Base-by-base conservation (phyloP, 768 basidiomycete genomes). In the Pulveroboletus sp. region DNA sequence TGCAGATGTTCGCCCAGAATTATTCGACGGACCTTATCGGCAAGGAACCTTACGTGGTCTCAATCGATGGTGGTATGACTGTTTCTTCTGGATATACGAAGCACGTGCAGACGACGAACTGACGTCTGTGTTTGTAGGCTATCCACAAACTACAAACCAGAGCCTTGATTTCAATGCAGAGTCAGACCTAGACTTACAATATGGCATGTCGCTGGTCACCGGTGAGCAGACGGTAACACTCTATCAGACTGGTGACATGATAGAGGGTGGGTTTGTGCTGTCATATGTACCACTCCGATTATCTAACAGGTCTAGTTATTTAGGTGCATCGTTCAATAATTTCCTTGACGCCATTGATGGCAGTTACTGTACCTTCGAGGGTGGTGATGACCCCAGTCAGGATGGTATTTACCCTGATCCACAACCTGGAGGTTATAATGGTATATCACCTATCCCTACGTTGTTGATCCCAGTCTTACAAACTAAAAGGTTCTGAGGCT, bases 261-360 rank as follows among this genome's bases (percentile, higher is more conserved):
- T 46, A 26, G 43, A 63, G 31, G 62, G 70, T 57, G 40, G 2
- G 55, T 47, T 26, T 37, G 27, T 38, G 44, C 8, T 43, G 8
- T 37, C 15, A 4, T 38, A 6, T n/a, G n/a, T 32, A 35, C n/a
- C 6, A 5, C 30, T 8, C n/a, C 2, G 1, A 18, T 11, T 5
- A 14, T 24, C 28, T 55, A 14, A 55, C 35, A 13, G 17, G 36
- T 30, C 18, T 38, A 18, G 18, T 27, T 17, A n/a, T 27, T 6
- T 26, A 68, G 64, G 59, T 44, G 65, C 60, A 40, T 71, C 69
- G 6, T 69, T 71, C 54, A 70, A 69, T 46, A 70, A 71, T 45
- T 64, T 68, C 56, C 66, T 72, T n/a, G 71, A 72, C 7, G 71
- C 69, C 14, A 46, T 72, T 31, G 72, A 73, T 39, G 72, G 55